Conservation (phyloP, 2,329 filamentous ascomycete species). For the Nothomitra cinnamomea region DNA sequence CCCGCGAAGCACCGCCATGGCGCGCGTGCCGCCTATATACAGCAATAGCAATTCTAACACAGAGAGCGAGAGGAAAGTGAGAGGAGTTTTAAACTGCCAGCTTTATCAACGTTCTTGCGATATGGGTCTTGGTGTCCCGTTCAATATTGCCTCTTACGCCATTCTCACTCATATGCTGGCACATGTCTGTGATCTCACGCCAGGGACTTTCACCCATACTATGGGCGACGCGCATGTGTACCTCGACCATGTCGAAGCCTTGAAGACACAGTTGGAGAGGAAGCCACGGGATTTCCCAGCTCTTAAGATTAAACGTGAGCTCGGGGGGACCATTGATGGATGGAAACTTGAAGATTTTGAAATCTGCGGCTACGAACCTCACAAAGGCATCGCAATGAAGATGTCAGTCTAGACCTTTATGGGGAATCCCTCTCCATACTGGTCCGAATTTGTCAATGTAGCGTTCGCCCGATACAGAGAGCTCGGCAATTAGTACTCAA, state of each 20-base stretch:
- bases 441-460: neutral
- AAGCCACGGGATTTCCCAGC: conserved; percentile 70
- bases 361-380: conserved; percentile 74
- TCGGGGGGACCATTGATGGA: conserved; percentile 63
- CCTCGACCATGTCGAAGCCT: conserved; percentile 74
- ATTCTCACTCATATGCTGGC: conserved; percentile 91
- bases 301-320: conserved; percentile 45
- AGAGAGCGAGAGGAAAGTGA: conserved; percentile 22
- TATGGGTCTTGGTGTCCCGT: conserved; percentile 92
- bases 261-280: conserved; percentile 62
- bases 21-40: neutral
- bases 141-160: conserved; percentile 94
- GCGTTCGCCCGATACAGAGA: too few relatives aligned
- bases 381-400: conserved; percentile 91
- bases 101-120: conserved; percentile 91
- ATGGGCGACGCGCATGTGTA: conserved; percentile 99
- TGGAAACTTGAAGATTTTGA: conserved; percentile 83
- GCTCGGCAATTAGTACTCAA: too few relatives aligned
- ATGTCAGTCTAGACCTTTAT: conserved; percentile 58
- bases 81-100: conserved; percentile 67
- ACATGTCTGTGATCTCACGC: conserved; percentile 65
- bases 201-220: conserved; percentile 78
- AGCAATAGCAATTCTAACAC: conserved; percentile 12
- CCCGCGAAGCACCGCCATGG: conserved; percentile 25
- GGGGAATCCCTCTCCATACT: neutral